These are phyloP conservation scores for Debaryomyces maramus DNA, from an alignment of 805 yeast species.

Conservation along the genomic window DNA sequence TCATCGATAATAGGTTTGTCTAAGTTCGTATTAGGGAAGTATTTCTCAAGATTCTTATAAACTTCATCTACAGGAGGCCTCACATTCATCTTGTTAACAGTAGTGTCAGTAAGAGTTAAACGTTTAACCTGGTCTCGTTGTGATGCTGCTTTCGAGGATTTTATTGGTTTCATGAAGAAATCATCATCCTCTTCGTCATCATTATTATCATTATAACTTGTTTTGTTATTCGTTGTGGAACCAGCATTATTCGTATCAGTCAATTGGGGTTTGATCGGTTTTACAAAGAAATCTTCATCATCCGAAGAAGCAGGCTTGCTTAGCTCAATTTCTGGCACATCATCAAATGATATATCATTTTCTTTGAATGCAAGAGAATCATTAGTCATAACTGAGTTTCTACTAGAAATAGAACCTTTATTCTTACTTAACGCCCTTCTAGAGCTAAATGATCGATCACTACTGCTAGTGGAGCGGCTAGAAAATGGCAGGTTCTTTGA, in stretches of 20 bases:
- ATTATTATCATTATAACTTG: slow-evolving; percentile 1
- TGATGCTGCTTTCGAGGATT: not conserved
- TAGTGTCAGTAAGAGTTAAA: not conserved
- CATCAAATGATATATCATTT: slow-evolving; percentile 71
- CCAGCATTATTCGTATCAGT: slow-evolving; percentile 4
- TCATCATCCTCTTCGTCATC: slow-evolving; percentile 17
- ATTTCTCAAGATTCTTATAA: slow-evolving; percentile 85
- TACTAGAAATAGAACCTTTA: slow-evolving; percentile 8
- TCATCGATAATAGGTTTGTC: slow-evolving; percentile 88
- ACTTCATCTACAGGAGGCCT: slow-evolving; percentile 96
- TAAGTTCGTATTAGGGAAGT: slow-evolving; percentile 88
- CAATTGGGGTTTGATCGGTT: slow-evolving; percentile 9
- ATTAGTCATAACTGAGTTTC: slow-evolving; percentile 10
- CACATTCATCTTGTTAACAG: slow-evolving; percentile 50
- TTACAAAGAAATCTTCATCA: slow-evolving; percentile 29
- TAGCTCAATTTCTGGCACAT: slow-evolving; percentile 50
- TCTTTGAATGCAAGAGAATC: slow-evolving; percentile 60
- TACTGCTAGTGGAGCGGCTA: slow-evolving; percentile 12
- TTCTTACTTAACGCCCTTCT: slow-evolving; percentile 8
- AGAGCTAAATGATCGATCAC: slow-evolving; percentile 10
- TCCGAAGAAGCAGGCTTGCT: slow-evolving; percentile 22
- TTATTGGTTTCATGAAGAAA: slow-evolving; percentile 18
- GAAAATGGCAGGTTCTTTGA: slow-evolving; percentile 13
- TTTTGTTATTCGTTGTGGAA: slow-evolving; percentile 15
- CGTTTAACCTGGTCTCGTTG: not conserved